These are phyloP conservation scores for Rhododendron vialii DNA, from an alignment of 148 eudicot species.

Conservation along the genomic window DNA sequence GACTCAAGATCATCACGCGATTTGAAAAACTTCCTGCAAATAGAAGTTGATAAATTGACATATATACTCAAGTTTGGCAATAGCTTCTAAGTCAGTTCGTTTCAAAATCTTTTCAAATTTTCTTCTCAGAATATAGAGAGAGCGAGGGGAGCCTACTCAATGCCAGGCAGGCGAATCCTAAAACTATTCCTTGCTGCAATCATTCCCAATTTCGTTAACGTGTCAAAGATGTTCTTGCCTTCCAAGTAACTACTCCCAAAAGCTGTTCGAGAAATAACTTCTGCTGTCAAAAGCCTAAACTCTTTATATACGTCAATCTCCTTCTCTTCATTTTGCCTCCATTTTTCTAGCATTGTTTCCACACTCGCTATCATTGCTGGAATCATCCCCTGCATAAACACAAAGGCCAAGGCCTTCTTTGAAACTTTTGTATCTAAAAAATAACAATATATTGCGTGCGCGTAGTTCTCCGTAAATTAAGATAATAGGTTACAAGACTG, in stretches of 20 bases:
- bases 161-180: not conserved
- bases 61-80: not conserved
- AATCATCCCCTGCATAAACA: not conserved
- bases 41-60: not conserved
- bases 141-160: not conserved
- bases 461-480: no score
- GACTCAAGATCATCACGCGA: not conserved
- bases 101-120: not conserved
- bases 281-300: not conserved
- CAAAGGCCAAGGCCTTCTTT: not conserved
- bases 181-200: not conserved
- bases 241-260: conserved; percentile 7
- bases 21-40: not conserved
- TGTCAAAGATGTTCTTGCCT: conserved; percentile 4
- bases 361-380: conserved; percentile 4
- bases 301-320: not conserved
- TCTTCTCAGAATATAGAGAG: not conserved
- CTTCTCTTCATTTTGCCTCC: conserved; percentile 1
- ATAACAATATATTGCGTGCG: no score
- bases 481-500: no score
- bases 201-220: not conserved
- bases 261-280: conserved; percentile 4
- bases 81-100: not conserved
- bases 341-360: conserved; percentile 10
- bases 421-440: not conserved